Evolutionary conservation across 1,139 yeast species (phyloP).

Genomic region (Candida smagusa): DNA sequence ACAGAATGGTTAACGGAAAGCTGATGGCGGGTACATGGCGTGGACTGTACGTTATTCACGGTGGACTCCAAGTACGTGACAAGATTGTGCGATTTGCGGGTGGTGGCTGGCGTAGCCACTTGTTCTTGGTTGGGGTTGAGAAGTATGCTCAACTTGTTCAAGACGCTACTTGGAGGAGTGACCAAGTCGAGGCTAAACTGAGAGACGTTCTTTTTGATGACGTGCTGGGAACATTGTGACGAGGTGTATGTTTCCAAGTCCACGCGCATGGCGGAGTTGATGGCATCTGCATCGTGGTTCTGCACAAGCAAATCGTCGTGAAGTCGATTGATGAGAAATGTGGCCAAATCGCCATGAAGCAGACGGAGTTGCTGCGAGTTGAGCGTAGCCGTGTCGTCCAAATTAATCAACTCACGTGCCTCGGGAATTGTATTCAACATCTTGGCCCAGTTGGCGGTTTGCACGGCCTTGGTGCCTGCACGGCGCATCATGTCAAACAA

Average conservation of each 20-base stretch:
- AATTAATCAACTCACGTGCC: conserved; percentile 45
- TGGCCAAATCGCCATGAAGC: conserved; percentile 54
- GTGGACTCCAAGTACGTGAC: conserved; percentile 22
- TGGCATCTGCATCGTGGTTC: conserved; percentile 3
- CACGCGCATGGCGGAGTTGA: conserved; percentile 21
- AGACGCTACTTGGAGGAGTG: conserved; percentile 28
- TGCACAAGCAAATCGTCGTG: conserved; percentile 47
- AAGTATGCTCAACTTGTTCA: conserved; percentile 25
- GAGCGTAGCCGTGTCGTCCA: conserved; percentile 41
- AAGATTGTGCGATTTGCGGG: conserved; percentile 19
- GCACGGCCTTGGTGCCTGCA: conserved; percentile 69
- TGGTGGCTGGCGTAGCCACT: conserved; percentile 13
- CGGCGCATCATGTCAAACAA: conserved; percentile 87
- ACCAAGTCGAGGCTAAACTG: conserved; percentile 38
- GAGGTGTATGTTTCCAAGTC: conserved; percentile 44
- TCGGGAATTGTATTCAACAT: conserved; percentile 17
- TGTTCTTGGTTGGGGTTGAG: conserved; percentile 16
- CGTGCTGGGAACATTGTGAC: conserved; percentile 34
- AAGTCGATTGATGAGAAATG: conserved; percentile 45
- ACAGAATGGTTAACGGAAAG: conserved; percentile 40
- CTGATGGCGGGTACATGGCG: conserved; percentile 17
- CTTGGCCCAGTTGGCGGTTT: conserved; percentile 66
- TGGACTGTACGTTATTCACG: conserved; percentile 15
- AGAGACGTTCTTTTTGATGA: conserved; percentile 25
- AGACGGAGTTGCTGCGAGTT: conserved; percentile 34